Conservation (phyloP, 768 basidiomycete species). For the Imleria badia region DNA sequence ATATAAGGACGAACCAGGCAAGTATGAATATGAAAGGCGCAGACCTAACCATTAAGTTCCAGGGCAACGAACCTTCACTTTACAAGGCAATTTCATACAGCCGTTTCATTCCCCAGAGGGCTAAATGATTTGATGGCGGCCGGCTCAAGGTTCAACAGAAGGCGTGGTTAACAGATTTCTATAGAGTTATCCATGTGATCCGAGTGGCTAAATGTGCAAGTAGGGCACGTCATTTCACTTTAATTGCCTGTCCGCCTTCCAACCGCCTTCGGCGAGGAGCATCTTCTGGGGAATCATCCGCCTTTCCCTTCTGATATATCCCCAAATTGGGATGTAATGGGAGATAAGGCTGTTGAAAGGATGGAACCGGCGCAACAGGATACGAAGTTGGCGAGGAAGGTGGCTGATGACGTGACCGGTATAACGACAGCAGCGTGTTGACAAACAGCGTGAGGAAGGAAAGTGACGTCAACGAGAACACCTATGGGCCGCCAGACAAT, state of each 20-base stretch:
- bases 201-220: slow-evolving; percentile 22
- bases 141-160: slow-evolving; percentile 15
- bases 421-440: slow-evolving; percentile 76
- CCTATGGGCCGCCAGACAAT: slow-evolving; percentile 37
- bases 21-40: slow-evolving; percentile 9
- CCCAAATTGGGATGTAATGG: slow-evolving; percentile 52
- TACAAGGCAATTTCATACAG: slow-evolving; percentile 10
- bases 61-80: slow-evolving; percentile 9
- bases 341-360: slow-evolving; percentile 51
- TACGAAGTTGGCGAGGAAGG: slow-evolving; percentile 38
- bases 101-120: slow-evolving; percentile 23
- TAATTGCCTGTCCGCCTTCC: slow-evolving; percentile 53
- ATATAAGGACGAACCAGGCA: not conserved
- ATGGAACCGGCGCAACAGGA: slow-evolving; percentile 38
- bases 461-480: slow-evolving; percentile 73
- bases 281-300: slow-evolving; percentile 35
- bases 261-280: slow-evolving; percentile 54
- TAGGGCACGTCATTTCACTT: slow-evolving; percentile 46
- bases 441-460: slow-evolving; percentile 78
- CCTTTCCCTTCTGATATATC: slow-evolving; percentile 38
- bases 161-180: slow-evolving; percentile 24
- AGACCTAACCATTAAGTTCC: slow-evolving; percentile 9
- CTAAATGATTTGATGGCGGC: slow-evolving; percentile 24
- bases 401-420: slow-evolving; percentile 65
- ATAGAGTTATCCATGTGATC: slow-evolving; percentile 27